Evolutionary conservation across 208 protist genomes (phyloP), one percentile per base, ranked within the genome.

Genomic region (Crithidia fasciculata): DNA sequence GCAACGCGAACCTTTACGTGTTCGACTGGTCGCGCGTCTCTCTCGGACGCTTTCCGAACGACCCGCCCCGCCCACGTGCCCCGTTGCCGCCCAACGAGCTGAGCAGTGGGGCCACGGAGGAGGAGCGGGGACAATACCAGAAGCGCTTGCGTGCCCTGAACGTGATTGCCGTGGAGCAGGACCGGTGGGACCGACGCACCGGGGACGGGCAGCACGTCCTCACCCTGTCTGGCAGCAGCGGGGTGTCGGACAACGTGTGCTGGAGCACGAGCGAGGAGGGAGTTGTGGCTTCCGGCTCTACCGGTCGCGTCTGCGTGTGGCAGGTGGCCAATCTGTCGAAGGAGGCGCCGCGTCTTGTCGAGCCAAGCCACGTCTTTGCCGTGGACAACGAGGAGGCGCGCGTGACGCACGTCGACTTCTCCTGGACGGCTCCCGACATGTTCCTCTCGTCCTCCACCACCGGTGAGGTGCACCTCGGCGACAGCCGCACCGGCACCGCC

Each of bases 11-110:
- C 78, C 70, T 83, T 13, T 97, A 97, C 75, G 79, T 97, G 18
- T 95, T 97, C 76, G 94, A 97, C 80, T 95, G 92, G 90, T 95
- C 91, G 54, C 80, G 86, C 0, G 88, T 97, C 49, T 87, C 92
- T 37, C 81, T 96, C 9, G 91, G 92, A 57, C 83, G 85, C 63
- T 95, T 91, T 72, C 94, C 94, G 0, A 97, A 97, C 74, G 89
- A 97, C 76, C 94, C 94, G 6, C 81, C 86, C 13, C 88, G 94
- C 2, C 94, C 94, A 2, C 87, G 89, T 13, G 91, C 89, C 4
- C 91, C 91, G n/a, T 83, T 97, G 41, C 94, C 91, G 53, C 89
- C 94, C 16, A 95, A 95, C 73, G 94, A 93, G 69, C 83, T 91
- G 18, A 94, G 80, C 63, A 63, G 45, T 19, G 83, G 86, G 56